Base-by-base conservation (phyloP, 495 filamentous ascomycete genomes). In the Hypoxylon lienhwacheense region DNA sequence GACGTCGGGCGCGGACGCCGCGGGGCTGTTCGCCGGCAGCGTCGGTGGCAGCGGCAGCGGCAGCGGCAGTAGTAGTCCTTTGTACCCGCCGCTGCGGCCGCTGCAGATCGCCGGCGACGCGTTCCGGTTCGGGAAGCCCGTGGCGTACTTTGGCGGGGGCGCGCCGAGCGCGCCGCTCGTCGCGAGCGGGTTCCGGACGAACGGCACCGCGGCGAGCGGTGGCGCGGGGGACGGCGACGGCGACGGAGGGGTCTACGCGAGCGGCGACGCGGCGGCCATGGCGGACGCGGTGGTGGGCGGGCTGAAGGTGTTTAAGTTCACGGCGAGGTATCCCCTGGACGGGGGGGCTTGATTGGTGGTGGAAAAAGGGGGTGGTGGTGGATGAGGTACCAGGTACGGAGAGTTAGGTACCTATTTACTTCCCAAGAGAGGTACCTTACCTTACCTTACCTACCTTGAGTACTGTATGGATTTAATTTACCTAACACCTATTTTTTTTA, bases 61-160 rank as follows among this genome's bases (percentile, higher is more conserved):
- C 35, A 51, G 55, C 7, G 35, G 54, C 3, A 64, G 57, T 15
- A 64, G 63, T 1, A 74, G 70, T 6, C 69, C 84, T 0, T 67
- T 89, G 16, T 90, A 78, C 64, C 87, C 87, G 0, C 73, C 77
- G 7, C 81, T 82, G 0, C 74, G 85, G 0, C 88, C 83, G 0
- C 63, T 77, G 4, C 79, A 88, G 71, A 85, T 90, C 32, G 64
- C 90, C 16, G 47, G 70, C n/a, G 79, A 83, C 68, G 85, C 75
- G 0, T 91, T 81, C 72, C 70, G 79, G 1, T 90, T 82, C 70
- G 88, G 87, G 4, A 91, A 91, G 77, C 81, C 88, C 0, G 77
- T 91, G 29, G 84, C 69, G 3, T 84, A 79, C 1, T 48, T 89
- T 1, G 87, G 87, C 0, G 68, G 62, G 32, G 75, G 63, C 0